phyloP scores from a whole-genome alignment of 2,329 filamentous ascomycete species.

The Aureobasidium sp. region DNA sequence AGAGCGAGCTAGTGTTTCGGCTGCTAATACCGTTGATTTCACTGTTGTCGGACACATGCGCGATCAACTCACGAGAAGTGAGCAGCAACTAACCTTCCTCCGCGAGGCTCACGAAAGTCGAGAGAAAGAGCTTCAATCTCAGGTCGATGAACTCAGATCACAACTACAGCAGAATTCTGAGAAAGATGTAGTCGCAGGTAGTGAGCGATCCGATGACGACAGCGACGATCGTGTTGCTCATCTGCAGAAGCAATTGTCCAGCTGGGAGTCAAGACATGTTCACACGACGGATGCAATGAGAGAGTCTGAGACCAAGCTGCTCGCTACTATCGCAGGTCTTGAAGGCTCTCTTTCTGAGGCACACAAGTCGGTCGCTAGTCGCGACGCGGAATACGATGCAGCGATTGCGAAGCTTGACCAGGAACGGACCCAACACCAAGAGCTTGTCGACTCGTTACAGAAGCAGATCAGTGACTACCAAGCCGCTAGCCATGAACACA shows the following conservation, averaged over 20 bases:
- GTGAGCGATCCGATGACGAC: conserved; percentile 13
- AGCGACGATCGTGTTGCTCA: conserved; percentile 53
- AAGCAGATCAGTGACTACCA: conserved; percentile 76
- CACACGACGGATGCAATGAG: conserved; percentile 62
- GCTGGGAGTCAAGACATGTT: conserved; percentile 71
- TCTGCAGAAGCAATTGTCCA: conserved; percentile 62
- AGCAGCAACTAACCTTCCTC: conserved; percentile 65
- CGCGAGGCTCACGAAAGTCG: conserved; percentile 63
- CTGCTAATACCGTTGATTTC: conserved; percentile 75
- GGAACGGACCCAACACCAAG: conserved; percentile 39
- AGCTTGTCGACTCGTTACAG: conserved; percentile 52
- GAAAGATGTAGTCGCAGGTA: conserved; percentile 20
- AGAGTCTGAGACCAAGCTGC: conserved; percentile 63
- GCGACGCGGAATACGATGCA: conserved; percentile 24
- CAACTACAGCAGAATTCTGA: conserved; percentile 35
- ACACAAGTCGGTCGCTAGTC: conserved; percentile 4
- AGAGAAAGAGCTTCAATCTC: conserved; percentile 64
- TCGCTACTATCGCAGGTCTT: conserved; percentile 63
- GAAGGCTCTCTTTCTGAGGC: conserved; percentile 48
- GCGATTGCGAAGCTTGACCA: conserved; percentile 29
- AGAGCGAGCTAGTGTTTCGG: conserved; percentile 82
- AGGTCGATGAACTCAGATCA: conserved; percentile 61
- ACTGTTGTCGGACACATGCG: conserved; percentile 80
- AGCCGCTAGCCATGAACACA: conserved; percentile 59
- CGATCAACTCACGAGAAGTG: conserved; percentile 79